phyloP scores from a whole-genome alignment of 371 early-diverging fungal species.

The Mucor indicus region DNA sequence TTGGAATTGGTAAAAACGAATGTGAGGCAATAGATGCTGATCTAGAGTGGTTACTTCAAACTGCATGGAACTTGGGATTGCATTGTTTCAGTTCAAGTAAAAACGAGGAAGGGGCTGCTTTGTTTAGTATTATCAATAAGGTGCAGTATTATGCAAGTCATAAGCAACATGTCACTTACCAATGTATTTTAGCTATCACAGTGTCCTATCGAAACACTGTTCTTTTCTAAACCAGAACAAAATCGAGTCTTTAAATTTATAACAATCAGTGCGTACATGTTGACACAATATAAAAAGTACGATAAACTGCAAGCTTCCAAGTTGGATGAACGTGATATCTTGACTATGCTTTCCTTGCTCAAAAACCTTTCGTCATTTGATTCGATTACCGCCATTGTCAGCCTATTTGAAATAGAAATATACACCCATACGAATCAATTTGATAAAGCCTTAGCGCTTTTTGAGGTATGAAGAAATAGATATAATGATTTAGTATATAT shows the following conservation, averaged over 20 bases:
- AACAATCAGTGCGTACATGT: too few relatives aligned
- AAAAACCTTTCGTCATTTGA: not conserved
- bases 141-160: too few relatives aligned
- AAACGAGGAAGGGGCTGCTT: not conserved
- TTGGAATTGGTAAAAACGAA: not conserved
- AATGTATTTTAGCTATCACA: too few relatives aligned
- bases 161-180: too few relatives aligned
- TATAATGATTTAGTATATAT: too few relatives aligned
- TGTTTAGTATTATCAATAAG: constrained; percentile 9
- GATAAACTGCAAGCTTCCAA: too few relatives aligned
- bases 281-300: too few relatives aligned
- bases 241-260: constrained; percentile 1
- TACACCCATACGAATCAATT: constrained; percentile 1
- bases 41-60: constrained; percentile 11
- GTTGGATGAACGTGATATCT: too few relatives aligned
- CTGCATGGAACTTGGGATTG: constrained; percentile 13
- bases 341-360: not conserved
- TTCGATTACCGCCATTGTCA: not conserved
- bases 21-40: not conserved
- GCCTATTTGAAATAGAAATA: constrained; percentile 7
- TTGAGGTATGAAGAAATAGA: too few relatives aligned
- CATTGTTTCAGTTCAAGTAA: constrained; percentile 12
- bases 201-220: too few relatives aligned
- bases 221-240: constrained; percentile 3
- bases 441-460: constrained; percentile 2